Evolutionary conservation across 2,329 filamentous ascomycete species (phyloP), one percentile per base, ranked within the genome.

Genomic region (Pestalotiopsis sp.): DNA sequence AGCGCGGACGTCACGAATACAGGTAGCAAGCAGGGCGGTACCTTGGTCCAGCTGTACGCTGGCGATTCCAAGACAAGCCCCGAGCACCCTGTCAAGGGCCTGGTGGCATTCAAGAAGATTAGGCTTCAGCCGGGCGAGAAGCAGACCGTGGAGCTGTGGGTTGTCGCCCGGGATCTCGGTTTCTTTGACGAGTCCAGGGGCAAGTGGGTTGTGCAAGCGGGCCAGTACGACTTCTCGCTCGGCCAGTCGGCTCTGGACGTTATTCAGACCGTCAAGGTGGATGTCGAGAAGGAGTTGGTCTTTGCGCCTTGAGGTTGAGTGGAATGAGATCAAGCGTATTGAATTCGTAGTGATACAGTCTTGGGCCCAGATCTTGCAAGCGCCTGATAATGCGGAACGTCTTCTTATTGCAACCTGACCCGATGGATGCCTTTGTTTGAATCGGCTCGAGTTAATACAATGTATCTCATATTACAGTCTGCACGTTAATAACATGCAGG

Each of bases 1-100:
- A 84, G 83, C 0, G 85, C 87, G 0, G 84, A 83, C 13, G 81
- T 93, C 27, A 84, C 82, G 65, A 93, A 93, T 78, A 89, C 83
- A 1, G 91, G 90, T 14, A 75, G 73, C 0, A 74, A 84, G 0
- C 76, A 80, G 3, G 88, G 88, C 41, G 81, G 83, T 14, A 80
- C 84, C 17, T 87, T 90, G 2, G 86, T 88, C 2, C 89, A 91
- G 70, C 75, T 90, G 3, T 91, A 91, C 72, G 77, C 75, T 2
- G 78, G 78, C 13, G 71, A 66, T 13, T 31, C 60, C 4, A 63
- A 66, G 3, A 23, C 41, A 0, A 69, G 59, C 14, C 3, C 61
- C 2, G 74, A 74, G 1, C 74, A 78, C 31, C 78, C 78, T 0
- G 52, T 75, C 20, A 80, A 80, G 66, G 49, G 70, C 7, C 76